A percentile compares a stretch with the other conserved stretches of the same genome.
phyloP scores from a whole-genome alignment of 805 yeast species.

The Candida orba region DNA sequence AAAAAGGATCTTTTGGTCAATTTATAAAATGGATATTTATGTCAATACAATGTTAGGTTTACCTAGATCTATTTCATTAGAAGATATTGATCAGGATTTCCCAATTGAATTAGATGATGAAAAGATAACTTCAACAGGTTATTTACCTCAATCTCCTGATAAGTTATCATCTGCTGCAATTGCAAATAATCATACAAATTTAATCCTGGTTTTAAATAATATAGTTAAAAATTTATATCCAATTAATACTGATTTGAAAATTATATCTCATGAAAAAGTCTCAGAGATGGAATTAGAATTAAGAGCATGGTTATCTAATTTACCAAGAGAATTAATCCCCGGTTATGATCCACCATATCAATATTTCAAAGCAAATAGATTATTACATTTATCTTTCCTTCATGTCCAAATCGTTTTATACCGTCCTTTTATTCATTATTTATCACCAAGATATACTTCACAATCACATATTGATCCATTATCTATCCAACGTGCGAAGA shows the following conservation, averaged over 20 bases:
- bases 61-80: constrained; percentile 69
- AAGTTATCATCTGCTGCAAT: constrained; percentile 65
- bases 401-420: constrained; percentile 77
- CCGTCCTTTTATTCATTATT: constrained; percentile 83
- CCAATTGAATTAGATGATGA: constrained; percentile 86
- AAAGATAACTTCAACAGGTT: constrained; percentile 63
- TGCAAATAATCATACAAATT: constrained; percentile 77
- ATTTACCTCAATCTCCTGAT: constrained; percentile 40
- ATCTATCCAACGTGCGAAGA: constrained; percentile 67
- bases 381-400: constrained; percentile 62
- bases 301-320: constrained; percentile 59
- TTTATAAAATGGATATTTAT: constrained; percentile 85
- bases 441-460: constrained; percentile 45
- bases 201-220: constrained; percentile 62
- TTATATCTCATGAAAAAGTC: constrained; percentile 33
- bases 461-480: constrained; percentile 40
- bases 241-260: constrained; percentile 33
- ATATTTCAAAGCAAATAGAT: constrained; percentile 66
- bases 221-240: constrained; percentile 69
- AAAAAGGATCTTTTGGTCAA: constrained; percentile 82
- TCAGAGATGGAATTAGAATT: constrained; percentile 62
- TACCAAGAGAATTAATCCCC: constrained; percentile 69
- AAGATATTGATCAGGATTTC: constrained; percentile 80
- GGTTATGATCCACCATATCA: constrained; percentile 56
- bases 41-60: constrained; percentile 82